Percentiles rank a stretch among this genome's conserved stretches.
Evolutionary conservation across 208 protist genomes (phyloP).

Genomic region (Trichomonas vaginalis): DNA sequence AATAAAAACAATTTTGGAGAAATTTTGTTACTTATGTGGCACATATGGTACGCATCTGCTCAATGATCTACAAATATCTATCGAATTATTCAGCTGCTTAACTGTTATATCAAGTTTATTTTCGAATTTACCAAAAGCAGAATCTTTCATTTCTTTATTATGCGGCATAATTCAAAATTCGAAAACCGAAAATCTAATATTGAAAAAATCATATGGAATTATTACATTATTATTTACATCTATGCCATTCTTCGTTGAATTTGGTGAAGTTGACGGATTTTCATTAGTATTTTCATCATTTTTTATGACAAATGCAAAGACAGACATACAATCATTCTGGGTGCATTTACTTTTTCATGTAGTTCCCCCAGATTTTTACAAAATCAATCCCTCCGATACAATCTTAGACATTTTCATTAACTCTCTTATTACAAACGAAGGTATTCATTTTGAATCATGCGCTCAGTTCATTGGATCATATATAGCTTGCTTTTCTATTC

Average conservation of each 20-base stretch:
- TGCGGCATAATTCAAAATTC: not conserved
- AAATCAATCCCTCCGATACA: not conserved
- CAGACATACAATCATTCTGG: not conserved
- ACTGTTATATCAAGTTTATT: not conserved
- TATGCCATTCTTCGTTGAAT: not conserved
- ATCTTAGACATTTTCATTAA: not conserved
- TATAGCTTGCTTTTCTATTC: not conserved
- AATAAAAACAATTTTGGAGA: not conserved
- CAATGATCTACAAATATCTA: not conserved
- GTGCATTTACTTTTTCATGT: not conserved
- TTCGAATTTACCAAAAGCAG: not conserved
- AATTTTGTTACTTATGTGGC: not conserved
- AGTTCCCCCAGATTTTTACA: not conserved
- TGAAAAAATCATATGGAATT: not conserved
- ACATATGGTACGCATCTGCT: not conserved
- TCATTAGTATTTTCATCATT: not conserved
- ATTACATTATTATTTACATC: not conserved
- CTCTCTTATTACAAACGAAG: not conserved
- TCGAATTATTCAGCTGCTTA: not conserved
- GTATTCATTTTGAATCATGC: not conserved
- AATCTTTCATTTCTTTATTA: not conserved
- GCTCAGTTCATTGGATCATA: not conserved
- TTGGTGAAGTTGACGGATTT: not conserved
- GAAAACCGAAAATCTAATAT: not conserved
- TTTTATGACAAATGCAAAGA: not conserved